Conservation (phyloP, 2,329 filamentous ascomycete species). For the Fusarium veterinarium region DNA sequence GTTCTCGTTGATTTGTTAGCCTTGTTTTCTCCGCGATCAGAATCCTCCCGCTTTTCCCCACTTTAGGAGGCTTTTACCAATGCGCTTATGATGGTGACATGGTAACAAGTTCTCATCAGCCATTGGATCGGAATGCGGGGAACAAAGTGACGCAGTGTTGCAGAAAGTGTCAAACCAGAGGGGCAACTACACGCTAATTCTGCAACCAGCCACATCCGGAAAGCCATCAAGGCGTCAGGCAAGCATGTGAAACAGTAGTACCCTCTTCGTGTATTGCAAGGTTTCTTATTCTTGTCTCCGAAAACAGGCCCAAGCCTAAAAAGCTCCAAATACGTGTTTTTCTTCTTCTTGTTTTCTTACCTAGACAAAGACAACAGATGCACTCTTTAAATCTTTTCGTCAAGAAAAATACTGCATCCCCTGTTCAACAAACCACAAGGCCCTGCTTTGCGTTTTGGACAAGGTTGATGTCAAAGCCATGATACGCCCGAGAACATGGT, state of each 20-base stretch:
- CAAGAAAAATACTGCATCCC: neutral
- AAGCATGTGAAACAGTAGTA: neutral
- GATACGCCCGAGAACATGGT: neutral
- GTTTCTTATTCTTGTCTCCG: neutral
- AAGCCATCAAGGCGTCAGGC: neutral
- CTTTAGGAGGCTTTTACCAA: neutral
- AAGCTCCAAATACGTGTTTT: no score
- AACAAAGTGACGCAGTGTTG: neutral
- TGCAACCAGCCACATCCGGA: neutral
- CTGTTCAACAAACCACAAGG: neutral
- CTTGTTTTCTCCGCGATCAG: neutral
- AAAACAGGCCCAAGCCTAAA: neutral
- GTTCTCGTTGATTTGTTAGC: neutral
- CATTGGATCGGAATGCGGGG: neutral
- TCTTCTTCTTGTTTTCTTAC: neutral
- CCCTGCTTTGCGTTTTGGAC: neutral
- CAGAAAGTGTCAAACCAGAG: neutral
- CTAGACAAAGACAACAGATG: neutral
- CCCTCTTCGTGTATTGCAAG: neutral
- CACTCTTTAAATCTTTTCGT: neutral
- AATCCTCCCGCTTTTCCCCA: neutral
- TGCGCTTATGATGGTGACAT: neutral
- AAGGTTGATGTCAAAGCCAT: neutral
- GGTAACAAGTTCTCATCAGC: neutral
- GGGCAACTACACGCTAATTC: neutral